Base-by-base conservation (phyloP, 2,329 filamentous ascomycete genomes). In the Fusarium chlamydosporum region DNA sequence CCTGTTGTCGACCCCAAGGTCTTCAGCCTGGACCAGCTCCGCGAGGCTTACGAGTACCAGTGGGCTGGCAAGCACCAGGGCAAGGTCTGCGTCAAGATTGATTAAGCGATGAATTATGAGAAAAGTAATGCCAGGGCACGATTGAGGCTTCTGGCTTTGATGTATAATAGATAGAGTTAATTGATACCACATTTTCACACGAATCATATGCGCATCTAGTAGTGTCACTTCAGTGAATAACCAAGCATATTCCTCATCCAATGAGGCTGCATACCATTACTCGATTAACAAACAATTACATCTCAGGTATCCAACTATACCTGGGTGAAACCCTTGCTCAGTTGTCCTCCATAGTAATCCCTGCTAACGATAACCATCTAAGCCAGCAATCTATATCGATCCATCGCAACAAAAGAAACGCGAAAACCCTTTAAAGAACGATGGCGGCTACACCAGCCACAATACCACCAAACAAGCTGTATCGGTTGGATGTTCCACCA, bases 1-100 rank as follows among this genome's bases (percentile, higher is more conserved):
- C 84, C 85, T 4, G 78, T 86, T 3, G 72, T 87, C 33, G 84
- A 86, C 72, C 70, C 75, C 38, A 81, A 79, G 65, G 56, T 78
- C 26, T 86, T 86, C 61, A 75, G 65, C 12, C 70, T 86, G 34
- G 82, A 84, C 18, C 73, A 85, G 58, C 45, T 79, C 3, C 81
- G 79, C 73, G 81, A 84, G 73, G 81, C 81, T 7, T 82, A 79
- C 56, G 77, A 81, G 69, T 82, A 82, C 51, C 68, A 81, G 56
- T 79, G 72, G 75, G 71, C 76, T 20, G 76, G 74, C 12, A 75
- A 78, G 71, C 79, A 82, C 59, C 77, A 79, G 69, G 79, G 78
- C 58, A 83, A 83, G 67, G 77, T 82, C 20, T 72, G 71, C 34
- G 64, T 79, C 47, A 67, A 77, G 61, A 75, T 80, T 60, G 69